These are phyloP conservation scores for Scutellaria barbata DNA, from an alignment of 257 asterid species.

Conservation along the genomic window DNA sequence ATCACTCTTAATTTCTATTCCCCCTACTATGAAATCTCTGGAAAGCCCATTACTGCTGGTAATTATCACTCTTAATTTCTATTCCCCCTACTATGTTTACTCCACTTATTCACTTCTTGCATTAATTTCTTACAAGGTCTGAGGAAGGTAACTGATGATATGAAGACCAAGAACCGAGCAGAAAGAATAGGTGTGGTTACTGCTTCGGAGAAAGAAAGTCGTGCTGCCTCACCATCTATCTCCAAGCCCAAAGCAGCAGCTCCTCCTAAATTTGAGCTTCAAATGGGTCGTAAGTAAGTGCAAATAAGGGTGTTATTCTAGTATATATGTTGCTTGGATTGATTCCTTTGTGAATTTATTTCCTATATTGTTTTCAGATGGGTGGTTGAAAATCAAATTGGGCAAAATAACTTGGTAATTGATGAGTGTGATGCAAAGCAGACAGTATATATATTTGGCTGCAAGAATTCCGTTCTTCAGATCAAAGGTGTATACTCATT, in stretches of 20 bases:
- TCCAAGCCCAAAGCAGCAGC: conserved; percentile 71
- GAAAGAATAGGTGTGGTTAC: conserved; percentile 73
- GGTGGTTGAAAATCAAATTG: conserved; percentile 87
- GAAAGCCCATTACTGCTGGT: conserved; percentile 75
- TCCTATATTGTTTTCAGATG: conserved; percentile 54
- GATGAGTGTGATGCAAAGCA: conserved; percentile 83
- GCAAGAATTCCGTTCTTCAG: conserved; percentile 81
- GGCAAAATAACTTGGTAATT: conserved; percentile 60
- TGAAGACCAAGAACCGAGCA: conserved; percentile 83
- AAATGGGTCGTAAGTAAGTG: conserved; percentile 95
- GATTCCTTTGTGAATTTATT: conserved; percentile 10
- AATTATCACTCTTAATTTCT: conserved; percentile 27
- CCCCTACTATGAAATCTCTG: conserved; percentile 54
- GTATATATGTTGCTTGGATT: conserved; percentile 14
- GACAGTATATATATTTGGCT: conserved; percentile 75
- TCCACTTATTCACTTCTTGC: background rate
- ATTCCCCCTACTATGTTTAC: conserved; percentile 17
- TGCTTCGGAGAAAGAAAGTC: conserved; percentile 56
- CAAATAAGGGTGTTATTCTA: conserved; percentile 12
- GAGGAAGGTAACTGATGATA: conserved; percentile 80
- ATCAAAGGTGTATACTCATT: conserved; percentile 59
- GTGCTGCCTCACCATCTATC: conserved; percentile 42
- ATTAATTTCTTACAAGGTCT: conserved; percentile 50
- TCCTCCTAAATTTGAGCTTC: conserved; percentile 84
- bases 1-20: conserved; percentile 20